Base-by-base conservation (phyloP, 257 asterid species). In the Lavandula angustifolia region DNA sequence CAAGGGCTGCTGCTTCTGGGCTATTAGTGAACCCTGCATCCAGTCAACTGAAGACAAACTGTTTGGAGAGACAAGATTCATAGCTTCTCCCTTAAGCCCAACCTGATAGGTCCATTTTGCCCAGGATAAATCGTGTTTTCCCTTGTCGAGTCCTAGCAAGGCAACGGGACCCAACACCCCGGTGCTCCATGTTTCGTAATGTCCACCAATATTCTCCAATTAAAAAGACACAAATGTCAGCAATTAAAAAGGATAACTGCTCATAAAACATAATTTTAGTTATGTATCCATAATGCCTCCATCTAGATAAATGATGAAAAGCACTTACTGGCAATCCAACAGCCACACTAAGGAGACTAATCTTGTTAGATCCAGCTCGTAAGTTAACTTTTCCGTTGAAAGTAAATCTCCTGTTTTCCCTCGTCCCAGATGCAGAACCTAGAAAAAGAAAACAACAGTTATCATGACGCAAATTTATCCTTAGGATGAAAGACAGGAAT, bases 51-150 rank as follows among this genome's bases (percentile, higher is more conserved):
- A 72, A 35, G 92, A 80, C 18, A 84, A 66, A 66, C 80, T 62
- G 46, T 66, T 77, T 53, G 95, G 81, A 61, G 89, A 80, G 73
- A 73, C 82, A 29, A 87, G 85, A 68, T 85, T 68, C 95, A 82
- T 80, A 70, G 87, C 79, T 73, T 90, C 97, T 49, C 97, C 97
- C 70, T 82, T 85, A 35, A 90, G 95, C 60, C 97, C 96, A 62
- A 90, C 88, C 97, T 90, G 89, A 76, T 90, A 90, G 48, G 87
- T 87, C 97, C 97, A 90, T 75, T 76, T 81, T 54, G 85, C 85
- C 88, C 90, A 80, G 22, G 92, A 67, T 81, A 87, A 79, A 70
- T 90, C 95, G 86, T 62, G 49, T 80, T 82, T 90, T 70, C 96
- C 97, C 11, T 68, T 78, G 71, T 79, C 87, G 49, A 90, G 91